Base-by-base conservation (phyloP, 768 basidiomycete genomes). In the Russula dissimulans region DNA sequence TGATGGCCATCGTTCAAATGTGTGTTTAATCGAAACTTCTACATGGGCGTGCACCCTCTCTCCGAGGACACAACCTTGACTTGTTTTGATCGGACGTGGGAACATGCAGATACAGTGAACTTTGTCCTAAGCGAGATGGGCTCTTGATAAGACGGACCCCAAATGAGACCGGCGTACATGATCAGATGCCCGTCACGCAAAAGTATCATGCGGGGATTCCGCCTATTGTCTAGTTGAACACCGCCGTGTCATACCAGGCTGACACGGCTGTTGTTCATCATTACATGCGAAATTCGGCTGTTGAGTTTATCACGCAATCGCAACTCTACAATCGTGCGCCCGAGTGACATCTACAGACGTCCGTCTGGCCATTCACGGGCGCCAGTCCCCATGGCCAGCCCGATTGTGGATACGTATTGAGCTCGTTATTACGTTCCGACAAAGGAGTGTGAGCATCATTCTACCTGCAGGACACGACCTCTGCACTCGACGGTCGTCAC, bases 51-150 rank as follows among this genome's bases (percentile, higher is more conserved):
- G 36, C 41, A 7, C 17, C 47, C 56, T 29, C 49, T 45, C 39
- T 38, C 44, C 31, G 59, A 56, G 54, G 36, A 55, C 42, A 49
- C 26, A 18, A n/a, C 59, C 38, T 48, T 42, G 56, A 29, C 22
- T 15, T 29, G 49, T n/a, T 49, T 11, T 41, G 59, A 55, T 60
- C 26, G 56, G 31, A 14, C 31, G 53, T 49, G 47, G n/a, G 59
- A 54, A 52, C 18, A 26, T 22, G 45, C 8, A 36, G 34, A 54
- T 42, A 31, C 31, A 10, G 14, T 55, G 26, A 49, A 55, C 54
- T 31, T 55, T 55, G 41, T 54, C 22, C 52, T 48, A 59, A 54
- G 52, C 52, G 57, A 58, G 57, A 58, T 41, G 52, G 45, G 17
- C 15, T 26, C 18, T 48, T 43, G 38, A 29, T 50, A 44, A 46